Evolutionary conservation across 139 green algal genomes (phyloP).

Genomic region (Picochlorum sp.): DNA sequence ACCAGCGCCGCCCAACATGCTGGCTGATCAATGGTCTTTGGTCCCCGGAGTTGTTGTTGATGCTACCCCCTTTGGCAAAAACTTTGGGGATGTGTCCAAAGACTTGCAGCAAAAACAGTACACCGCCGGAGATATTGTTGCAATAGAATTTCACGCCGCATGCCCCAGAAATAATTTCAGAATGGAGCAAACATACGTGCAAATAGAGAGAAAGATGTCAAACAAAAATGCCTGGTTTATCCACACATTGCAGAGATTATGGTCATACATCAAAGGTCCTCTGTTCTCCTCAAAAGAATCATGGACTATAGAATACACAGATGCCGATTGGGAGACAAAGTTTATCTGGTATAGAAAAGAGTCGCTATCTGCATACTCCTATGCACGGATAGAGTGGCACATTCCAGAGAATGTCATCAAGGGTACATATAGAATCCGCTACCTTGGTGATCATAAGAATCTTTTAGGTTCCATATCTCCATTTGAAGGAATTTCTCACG

Average conservation of each 20-base stretch:
- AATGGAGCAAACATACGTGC: slow-evolving; percentile 54
- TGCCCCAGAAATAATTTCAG: slow-evolving; percentile 69
- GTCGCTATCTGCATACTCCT: slow-evolving; percentile 48
- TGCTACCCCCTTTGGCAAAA: slow-evolving; percentile 27
- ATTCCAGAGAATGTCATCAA: slow-evolving; percentile 31
- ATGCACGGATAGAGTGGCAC: slow-evolving; percentile 53
- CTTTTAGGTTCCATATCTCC: slow-evolving; percentile 29
- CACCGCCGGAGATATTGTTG: slow-evolving; percentile 28
- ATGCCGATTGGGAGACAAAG: slow-evolving; percentile 55
- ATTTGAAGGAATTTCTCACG: slow-evolving; percentile 31
- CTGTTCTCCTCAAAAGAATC: not conserved
- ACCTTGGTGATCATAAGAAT: slow-evolving; percentile 62
- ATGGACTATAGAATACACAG: slow-evolving; percentile 45
- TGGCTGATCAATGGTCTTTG: slow-evolving; percentile 51
- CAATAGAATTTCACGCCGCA: slow-evolving; percentile 54
- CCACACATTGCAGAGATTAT: slow-evolving; percentile 1
- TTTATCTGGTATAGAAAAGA: slow-evolving; percentile 46
- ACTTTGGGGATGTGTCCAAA: slow-evolving; percentile 54
- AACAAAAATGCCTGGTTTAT: not conserved
- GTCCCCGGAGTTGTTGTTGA: slow-evolving; percentile 67
- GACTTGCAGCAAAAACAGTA: slow-evolving; percentile 31
- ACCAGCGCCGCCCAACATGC: slow-evolving; percentile 47
- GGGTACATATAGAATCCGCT: slow-evolving; percentile 57
- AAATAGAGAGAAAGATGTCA: slow-evolving; percentile 41
- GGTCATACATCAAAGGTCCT: too few relatives aligned